These are phyloP conservation scores for Ustilago loliicola DNA, from an alignment of 1,284 basidiomycete genomes.

Conservation along the genomic window DNA sequence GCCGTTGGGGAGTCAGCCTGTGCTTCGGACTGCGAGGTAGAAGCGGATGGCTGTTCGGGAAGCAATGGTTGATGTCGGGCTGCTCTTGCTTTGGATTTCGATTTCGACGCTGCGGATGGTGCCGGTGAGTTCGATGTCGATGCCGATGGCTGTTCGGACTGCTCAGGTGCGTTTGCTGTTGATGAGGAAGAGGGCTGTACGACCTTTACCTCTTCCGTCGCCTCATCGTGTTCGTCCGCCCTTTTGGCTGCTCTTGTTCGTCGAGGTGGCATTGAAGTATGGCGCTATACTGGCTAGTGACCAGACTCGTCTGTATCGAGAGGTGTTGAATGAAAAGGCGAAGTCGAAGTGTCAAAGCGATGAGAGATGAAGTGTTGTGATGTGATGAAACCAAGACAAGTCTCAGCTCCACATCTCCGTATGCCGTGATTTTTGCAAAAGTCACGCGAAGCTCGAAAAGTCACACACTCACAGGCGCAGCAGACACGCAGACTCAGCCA, in stretches of 20 bases:
- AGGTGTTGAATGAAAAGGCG: no score
- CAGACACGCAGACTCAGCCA: no score
- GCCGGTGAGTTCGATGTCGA: conserved; percentile 1
- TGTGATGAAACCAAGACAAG: no score
- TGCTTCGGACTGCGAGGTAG: no score
- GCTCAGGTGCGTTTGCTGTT: not conserved
- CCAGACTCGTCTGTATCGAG: no score
- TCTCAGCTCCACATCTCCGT: conserved; percentile 33
- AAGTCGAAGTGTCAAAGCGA: no score
- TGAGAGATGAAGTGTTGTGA: not conserved
- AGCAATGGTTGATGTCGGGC: conserved; percentile 31
- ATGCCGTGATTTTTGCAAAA: conserved; percentile 8
- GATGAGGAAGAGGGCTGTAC: conserved; percentile 4
- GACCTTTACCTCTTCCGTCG: not conserved
- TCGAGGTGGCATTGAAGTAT: conserved; percentile 39
- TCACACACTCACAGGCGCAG: not conserved
- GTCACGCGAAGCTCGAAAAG: not conserved
- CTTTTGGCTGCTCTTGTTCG: conserved; percentile 31
- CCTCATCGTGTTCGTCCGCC: conserved; percentile 5
- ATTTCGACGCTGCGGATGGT: conserved; percentile 4
- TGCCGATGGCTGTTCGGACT: not conserved
- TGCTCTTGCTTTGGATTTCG: conserved; percentile 32
- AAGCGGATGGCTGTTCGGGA: conserved; percentile 5
- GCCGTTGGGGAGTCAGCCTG: no score
- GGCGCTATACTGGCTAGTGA: no score